phyloP scores from a whole-genome alignment of 768 basidiomycete species.

The Leccinellum albellum region DNA sequence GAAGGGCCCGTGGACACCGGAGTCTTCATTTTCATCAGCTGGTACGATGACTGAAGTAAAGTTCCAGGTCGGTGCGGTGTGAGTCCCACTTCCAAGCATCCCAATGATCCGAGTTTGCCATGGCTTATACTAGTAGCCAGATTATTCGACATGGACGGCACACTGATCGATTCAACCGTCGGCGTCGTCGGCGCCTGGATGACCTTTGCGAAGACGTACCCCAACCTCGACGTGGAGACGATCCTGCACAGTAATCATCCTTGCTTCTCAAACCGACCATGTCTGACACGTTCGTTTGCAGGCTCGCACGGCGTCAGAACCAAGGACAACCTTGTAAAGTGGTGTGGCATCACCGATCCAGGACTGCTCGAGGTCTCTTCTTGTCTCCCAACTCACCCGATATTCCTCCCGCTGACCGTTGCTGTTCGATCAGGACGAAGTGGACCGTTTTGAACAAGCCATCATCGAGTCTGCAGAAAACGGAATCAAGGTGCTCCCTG shows the following conservation, averaged over 20 bases:
- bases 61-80: conserved; percentile 41
- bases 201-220: conserved; percentile 67
- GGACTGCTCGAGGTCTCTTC: conserved; percentile 61
- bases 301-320: conserved; percentile 83
- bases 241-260: conserved; percentile 57
- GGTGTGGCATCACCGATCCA: conserved; percentile 66
- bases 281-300: conserved; percentile 22
- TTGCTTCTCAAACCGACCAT: background rate
- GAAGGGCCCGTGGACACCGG: background rate
- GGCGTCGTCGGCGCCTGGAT: conserved; percentile 85
- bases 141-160: conserved; percentile 83
- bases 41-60: conserved; percentile 32
- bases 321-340: conserved; percentile 69
- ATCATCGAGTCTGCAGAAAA: conserved; percentile 60
- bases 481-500: conserved; percentile 72
- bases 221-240: conserved; percentile 53
- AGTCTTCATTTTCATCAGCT: conserved; percentile 1
- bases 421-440: conserved; percentile 49
- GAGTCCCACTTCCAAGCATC: conserved; percentile 13
- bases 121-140: conserved; percentile 30
- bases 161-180: conserved; percentile 76
- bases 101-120: background rate
- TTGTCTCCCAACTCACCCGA: background rate
- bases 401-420: conserved; percentile 1
- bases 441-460: conserved; percentile 73